phyloP scores from a whole-genome alignment of 2,329 filamentous ascomycete species.

The Cladosporium phlei region DNA sequence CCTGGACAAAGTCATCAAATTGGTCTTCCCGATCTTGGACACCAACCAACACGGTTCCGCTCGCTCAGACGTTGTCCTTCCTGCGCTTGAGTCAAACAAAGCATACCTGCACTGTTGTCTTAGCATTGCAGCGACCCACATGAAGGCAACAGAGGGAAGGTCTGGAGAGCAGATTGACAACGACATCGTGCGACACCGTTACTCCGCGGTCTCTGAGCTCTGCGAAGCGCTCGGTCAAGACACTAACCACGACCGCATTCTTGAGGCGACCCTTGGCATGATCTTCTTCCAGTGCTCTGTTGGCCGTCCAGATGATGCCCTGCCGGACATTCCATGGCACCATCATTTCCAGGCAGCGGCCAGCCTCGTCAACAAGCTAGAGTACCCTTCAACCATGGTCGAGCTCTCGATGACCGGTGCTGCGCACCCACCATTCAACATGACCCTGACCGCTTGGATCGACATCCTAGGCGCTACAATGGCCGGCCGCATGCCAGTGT shows the following conservation, averaged over 20 bases:
- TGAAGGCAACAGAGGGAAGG: constrained; percentile 69
- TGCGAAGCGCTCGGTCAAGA: constrained; percentile 77
- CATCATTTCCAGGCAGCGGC: constrained; percentile 92
- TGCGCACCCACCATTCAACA: constrained; percentile 82
- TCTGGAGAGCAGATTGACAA: constrained; percentile 71
- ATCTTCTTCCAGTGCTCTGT: constrained; percentile 96
- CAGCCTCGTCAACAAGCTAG: constrained; percentile 77
- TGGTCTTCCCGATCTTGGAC: constrained; percentile 89
- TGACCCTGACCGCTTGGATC: constrained; percentile 91
- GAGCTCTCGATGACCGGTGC: constrained; percentile 36
- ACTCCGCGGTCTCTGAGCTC: constrained; percentile 77
- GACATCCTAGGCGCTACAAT: constrained; percentile 95
- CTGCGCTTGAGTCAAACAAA: constrained; percentile 84
- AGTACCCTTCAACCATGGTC: constrained; percentile 63
- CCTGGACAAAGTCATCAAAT: constrained; percentile 76
- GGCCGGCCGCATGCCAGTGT: constrained; percentile 76
- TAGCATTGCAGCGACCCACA: constrained; percentile 86
- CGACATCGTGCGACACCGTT: constrained; percentile 89
- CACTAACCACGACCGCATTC: constrained; percentile 77
- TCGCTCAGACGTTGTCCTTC: constrained; percentile 75
- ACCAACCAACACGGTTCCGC: constrained; percentile 81
- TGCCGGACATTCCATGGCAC: constrained; percentile 93
- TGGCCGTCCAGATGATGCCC: constrained; percentile 74
- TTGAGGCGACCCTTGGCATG: constrained; percentile 89
- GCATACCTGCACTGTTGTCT: constrained; percentile 94